Conservation (phyloP, 23 red algal genomes). For the Agarophyton chilense region DNA sequence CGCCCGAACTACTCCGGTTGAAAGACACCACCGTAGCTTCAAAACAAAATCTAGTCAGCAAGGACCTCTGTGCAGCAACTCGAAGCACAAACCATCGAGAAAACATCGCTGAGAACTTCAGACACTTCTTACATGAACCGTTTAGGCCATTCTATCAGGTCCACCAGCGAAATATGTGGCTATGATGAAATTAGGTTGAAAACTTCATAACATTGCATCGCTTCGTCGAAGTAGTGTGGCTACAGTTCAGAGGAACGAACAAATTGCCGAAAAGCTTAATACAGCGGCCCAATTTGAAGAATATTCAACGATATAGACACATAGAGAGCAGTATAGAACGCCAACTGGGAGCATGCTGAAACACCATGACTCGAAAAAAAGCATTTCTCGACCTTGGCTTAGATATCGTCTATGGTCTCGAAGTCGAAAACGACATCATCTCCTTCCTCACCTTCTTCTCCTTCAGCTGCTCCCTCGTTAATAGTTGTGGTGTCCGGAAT, state of each 20-base stretch:
- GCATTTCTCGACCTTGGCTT: constrained; percentile 1
- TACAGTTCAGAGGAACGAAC: not conserved
- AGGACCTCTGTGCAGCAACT: not conserved
- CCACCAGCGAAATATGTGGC: not conserved
- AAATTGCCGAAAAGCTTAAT: not conserved
- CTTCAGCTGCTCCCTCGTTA: constrained; percentile 75
- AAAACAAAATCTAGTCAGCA: no score
- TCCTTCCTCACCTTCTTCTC: constrained; percentile 75
- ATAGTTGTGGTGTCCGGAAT: constrained; percentile 95
- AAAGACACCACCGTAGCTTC: not conserved
- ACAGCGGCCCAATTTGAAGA: not conserved
- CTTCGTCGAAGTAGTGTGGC: not conserved
- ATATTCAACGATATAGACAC: not conserved
- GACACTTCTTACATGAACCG: not conserved
- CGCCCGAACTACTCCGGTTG: not conserved
- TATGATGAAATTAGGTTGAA: not conserved
- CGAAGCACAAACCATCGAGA: not conserved
- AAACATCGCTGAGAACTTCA: not conserved
- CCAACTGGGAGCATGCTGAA: not conserved
- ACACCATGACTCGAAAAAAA: not conserved
- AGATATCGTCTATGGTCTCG: constrained; percentile 93
- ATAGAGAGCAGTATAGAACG: not conserved
- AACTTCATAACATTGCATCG: not conserved
- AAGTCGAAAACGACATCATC: constrained; percentile 97
- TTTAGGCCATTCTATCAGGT: not conserved